Evolutionary conservation across 2,329 filamentous ascomycete species (phyloP).

Genomic region (Botrytis byssoidea): DNA sequence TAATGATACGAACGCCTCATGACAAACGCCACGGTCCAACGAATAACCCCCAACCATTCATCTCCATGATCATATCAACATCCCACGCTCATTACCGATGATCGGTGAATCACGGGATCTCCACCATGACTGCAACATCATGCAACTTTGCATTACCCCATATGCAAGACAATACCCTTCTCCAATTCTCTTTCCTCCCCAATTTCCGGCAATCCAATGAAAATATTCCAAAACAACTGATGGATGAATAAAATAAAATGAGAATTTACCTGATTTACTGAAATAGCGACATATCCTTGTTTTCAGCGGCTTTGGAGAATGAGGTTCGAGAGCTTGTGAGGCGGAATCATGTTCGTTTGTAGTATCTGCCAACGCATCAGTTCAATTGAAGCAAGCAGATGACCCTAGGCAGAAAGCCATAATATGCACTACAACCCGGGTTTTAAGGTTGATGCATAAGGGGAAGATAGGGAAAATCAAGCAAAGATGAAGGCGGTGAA

Average conservation of each 20-base stretch:
- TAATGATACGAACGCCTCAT: slow-evolving; percentile 24
- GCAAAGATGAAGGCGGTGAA: slow-evolving; percentile 23
- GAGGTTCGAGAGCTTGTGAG: slow-evolving; percentile 26
- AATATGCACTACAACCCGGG: slow-evolving; percentile 32
- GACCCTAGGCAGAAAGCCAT: slow-evolving; percentile 26
- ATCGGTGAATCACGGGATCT: slow-evolving; percentile 35
- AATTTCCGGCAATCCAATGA: slow-evolving; percentile 30
- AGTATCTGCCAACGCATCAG: slow-evolving; percentile 37
- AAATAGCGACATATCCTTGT: slow-evolving; percentile 38
- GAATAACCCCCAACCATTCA: slow-evolving; percentile 15
- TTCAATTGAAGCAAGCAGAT: slow-evolving; percentile 29
- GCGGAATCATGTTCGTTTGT: slow-evolving; percentile 32
- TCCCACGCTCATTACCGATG: slow-evolving; percentile 25
- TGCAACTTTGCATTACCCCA: slow-evolving; percentile 26
- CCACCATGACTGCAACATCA: slow-evolving; percentile 34
- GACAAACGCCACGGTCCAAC: slow-evolving; percentile 24
- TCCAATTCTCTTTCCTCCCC: slow-evolving; percentile 13
- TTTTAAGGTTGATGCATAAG: slow-evolving; percentile 24
- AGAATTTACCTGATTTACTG: slow-evolving; percentile 32
- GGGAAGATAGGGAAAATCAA: slow-evolving; percentile 7
- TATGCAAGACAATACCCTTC: slow-evolving; percentile 27
- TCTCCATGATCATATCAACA: slow-evolving; percentile 15
- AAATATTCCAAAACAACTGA: slow-evolving; percentile 32
- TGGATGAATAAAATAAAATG: slow-evolving; percentile 14
- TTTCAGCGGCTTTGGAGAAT: slow-evolving; percentile 25